Conservation (phyloP, 2,329 filamentous ascomycete species). For the Epichloe sibirici region DNA sequence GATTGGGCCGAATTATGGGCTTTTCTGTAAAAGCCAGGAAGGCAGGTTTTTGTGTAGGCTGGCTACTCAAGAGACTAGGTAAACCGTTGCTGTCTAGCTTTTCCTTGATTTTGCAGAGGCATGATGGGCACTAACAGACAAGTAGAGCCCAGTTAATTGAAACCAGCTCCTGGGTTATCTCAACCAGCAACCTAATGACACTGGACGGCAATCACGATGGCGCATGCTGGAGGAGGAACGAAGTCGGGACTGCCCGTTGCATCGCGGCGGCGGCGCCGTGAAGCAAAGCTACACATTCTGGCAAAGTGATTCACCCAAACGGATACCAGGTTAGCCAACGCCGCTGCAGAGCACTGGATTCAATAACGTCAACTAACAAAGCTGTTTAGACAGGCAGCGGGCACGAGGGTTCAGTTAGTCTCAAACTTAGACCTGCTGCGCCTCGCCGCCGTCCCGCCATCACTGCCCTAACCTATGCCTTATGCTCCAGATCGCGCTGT, state of each 20-base stretch:
- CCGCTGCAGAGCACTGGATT: neutral
- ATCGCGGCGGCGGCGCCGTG: conserved; percentile 5
- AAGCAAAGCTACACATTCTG: neutral
- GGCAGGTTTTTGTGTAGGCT: neutral
- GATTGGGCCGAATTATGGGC: neutral
- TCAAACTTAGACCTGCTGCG: neutral
- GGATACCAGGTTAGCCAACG: too few relatives aligned
- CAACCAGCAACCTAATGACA: neutral
- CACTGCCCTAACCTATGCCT: neutral
- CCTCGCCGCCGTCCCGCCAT: neutral
- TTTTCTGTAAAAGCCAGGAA: neutral
- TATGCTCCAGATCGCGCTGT: neutral
- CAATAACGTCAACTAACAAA: too few relatives aligned
- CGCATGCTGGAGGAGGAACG: neutral
- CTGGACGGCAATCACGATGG: neutral
- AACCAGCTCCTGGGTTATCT: neutral
- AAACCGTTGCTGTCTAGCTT: neutral
- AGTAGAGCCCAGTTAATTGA: neutral
- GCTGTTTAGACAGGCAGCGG: too few relatives aligned
- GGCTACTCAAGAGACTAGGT: neutral
- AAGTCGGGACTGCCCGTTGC: conserved; percentile 3
- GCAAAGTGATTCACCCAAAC: neutral
- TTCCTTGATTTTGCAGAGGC: neutral
- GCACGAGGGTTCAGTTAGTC: neutral
- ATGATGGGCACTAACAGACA: neutral